Conservation (phyloP, 495 filamentous ascomycete genomes). For the Penicillium subrubescens region DNA sequence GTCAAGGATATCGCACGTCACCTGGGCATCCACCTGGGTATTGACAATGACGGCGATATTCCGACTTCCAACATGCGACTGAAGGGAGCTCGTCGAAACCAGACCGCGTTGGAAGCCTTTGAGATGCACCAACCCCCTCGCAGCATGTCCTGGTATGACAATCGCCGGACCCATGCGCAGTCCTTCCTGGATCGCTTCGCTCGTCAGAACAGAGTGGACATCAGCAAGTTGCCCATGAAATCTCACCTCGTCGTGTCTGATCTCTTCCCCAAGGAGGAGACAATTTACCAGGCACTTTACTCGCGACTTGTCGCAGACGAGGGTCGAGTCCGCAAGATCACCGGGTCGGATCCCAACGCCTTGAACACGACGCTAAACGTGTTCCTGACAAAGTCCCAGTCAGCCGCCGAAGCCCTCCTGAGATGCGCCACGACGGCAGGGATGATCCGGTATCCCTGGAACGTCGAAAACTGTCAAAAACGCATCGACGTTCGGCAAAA, state of each 20-base stretch:
- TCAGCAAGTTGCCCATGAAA: constrained; percentile 43
- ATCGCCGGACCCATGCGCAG: constrained; percentile 52
- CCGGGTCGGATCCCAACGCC: constrained; percentile 28
- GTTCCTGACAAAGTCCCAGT: constrained; percentile 42
- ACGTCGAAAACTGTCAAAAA: constrained; percentile 5
- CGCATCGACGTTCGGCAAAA: background rate
- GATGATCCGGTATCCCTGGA: constrained; percentile 14
- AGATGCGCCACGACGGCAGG: constrained; percentile 46
- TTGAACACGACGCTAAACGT: constrained; percentile 38
- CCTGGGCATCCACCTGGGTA: constrained; percentile 57
- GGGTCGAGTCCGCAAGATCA: constrained; percentile 38
- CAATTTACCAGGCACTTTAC: constrained; percentile 51
- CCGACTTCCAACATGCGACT: constrained; percentile 38
- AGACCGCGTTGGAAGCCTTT: constrained; percentile 49
- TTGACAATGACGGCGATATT: constrained; percentile 47
- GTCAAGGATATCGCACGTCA: constrained; percentile 59
- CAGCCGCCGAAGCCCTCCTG: constrained; percentile 48
- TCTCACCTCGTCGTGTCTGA: constrained; percentile 41
- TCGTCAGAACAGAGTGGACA: constrained; percentile 52
- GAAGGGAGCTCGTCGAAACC: constrained; percentile 23
- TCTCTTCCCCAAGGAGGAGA: constrained; percentile 43
- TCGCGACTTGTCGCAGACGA: constrained; percentile 46
- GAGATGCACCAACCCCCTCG: constrained; percentile 43
- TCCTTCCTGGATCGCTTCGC: constrained; percentile 55
- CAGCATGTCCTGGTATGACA: constrained; percentile 54